A percentile compares a stretch with the other conserved stretches of the same genome.
These are phyloP conservation scores for Chlorella sp. DNA, from an alignment of 139 green algal species.

Conservation along the genomic window DNA sequence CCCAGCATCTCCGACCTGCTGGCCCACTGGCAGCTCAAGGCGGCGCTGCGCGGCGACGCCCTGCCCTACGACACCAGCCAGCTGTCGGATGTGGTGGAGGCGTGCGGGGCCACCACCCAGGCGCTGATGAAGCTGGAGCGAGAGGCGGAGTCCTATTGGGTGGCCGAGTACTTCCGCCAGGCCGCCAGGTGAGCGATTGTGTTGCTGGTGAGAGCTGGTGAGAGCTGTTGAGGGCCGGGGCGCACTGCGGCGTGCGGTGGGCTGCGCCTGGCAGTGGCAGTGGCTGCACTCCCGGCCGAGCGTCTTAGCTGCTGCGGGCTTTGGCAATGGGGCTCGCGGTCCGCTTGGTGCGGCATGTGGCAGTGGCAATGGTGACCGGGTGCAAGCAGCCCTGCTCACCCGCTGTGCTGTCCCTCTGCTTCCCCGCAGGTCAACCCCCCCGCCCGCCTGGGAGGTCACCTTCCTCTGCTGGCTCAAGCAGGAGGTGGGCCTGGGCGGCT, in stretches of 20 bases:
- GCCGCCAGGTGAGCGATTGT: neutral
- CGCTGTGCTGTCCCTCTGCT: neutral
- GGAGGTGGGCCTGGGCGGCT: constrained; percentile 41
- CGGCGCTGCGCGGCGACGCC: constrained; percentile 47
- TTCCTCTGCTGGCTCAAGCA: constrained; percentile 72
- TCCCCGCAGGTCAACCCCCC: neutral
- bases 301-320: too few species aligned
- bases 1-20: constrained; percentile 80
- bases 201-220: too few species aligned
- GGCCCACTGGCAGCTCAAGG: constrained; percentile 86
- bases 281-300: too few species aligned
- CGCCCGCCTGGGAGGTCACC: constrained; percentile 43
- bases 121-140: constrained; percentile 54
- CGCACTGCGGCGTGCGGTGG: too few species aligned
- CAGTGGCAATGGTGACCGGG: too few species aligned
- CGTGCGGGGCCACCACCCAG: constrained; percentile 11
- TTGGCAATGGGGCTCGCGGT: too few species aligned
- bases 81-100: constrained; percentile 43
- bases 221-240: too few species aligned
- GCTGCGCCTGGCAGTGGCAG: too few species aligned
- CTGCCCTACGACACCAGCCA: constrained; percentile 41
- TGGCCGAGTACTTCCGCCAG: constrained; percentile 71
- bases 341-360: too few species aligned
- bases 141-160: constrained; percentile 63
- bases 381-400: neutral